A percentile compares a stretch with the other conserved stretches of the same genome.
These are phyloP conservation scores for Corymbia citriodora DNA, from an alignment of 441 rosid genomes.

Conservation along the genomic window DNA sequence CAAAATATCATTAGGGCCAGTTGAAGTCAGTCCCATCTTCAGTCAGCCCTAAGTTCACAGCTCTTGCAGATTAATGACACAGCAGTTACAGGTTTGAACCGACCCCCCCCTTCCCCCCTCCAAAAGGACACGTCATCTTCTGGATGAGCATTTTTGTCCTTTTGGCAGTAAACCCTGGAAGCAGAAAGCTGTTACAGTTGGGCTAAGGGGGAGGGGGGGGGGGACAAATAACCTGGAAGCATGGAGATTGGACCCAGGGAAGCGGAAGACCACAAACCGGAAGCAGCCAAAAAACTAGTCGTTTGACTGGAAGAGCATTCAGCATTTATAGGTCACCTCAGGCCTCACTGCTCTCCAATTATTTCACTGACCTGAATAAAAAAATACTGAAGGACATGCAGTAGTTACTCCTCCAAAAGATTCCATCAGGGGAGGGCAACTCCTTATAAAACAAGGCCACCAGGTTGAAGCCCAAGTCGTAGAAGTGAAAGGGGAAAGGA, in stretches of 20 bases:
- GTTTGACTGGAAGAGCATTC: slow-evolving; percentile 22
- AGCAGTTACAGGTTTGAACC: not conserved
- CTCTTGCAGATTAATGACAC: not conserved
- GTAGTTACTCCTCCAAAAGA: slow-evolving; percentile 8
- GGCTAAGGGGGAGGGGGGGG: not conserved
- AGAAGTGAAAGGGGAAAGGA: not conserved
- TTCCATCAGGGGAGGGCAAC: not conserved
- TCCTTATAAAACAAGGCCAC: not conserved
- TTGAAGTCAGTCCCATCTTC: not conserved
- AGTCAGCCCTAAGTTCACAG: not conserved
- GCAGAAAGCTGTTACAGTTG: not conserved
- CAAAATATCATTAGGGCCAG: not conserved
- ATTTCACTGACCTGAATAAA: slow-evolving; percentile 19
- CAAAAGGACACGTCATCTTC: not conserved
- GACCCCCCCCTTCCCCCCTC: not conserved
- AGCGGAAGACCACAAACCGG: slow-evolving; percentile 6
- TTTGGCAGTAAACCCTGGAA: not conserved
- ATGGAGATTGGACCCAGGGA: slow-evolving; percentile 24
- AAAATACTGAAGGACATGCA: slow-evolving; percentile 4
- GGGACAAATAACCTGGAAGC: slow-evolving; percentile 34
- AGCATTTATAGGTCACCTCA: slow-evolving; percentile 5
- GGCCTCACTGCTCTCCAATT: slow-evolving; percentile 4
- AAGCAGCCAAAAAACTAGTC: slow-evolving; percentile 16
- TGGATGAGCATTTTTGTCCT: not conserved
- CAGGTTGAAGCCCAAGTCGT: not conserved